Base-by-base conservation (phyloP, 768 basidiomycete genomes). In the Leccinum imitatum region DNA sequence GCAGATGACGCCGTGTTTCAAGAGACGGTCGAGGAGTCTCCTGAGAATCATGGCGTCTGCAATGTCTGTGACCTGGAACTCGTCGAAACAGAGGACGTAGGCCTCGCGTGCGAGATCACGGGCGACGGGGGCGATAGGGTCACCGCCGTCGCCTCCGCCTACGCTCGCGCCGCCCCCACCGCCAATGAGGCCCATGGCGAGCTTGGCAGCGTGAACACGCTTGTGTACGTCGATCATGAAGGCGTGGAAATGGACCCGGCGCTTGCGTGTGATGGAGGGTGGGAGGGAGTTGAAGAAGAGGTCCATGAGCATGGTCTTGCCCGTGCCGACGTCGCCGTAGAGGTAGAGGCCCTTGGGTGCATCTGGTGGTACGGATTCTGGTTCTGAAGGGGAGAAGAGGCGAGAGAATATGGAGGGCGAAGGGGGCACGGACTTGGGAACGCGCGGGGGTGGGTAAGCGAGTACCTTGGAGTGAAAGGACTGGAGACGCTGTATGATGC, bases 221-320 rank as follows among this genome's bases (percentile, higher is more conserved):
- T 96, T 97, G 73, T 98, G 93, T 21, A 98, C 95, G 70, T 99
- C 97, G 62, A 98, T 87, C 97, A 99, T 98, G 80, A 99, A 98
- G 1, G 94, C 93, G 70, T 98, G 95, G 72, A 99, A 99, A 74
- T 99, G 97, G 15, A 98, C 93, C 31, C 97, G 83, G 56, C 91
- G 87, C 75, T 92, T 93, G 60, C 84, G 83, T 50, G 75, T 83
- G 56, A 91, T 77, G 48, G 81, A 77, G 0, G 81, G 67, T 1
- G 91, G 89, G 2, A 97, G 85, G 2, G 94, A 86, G 63, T 87
- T 84, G 78, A 90, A 95, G 75, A 97, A 97, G 23, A 99, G 80
- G 74, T 99, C 97, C 97, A 99, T 99, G 63, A 99, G 87, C 95
- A 98, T 98, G 0, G 90, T 91, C 79, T 98, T 98, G 14, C 97